These are phyloP conservation scores for Pseudogymnoascus pannorum DNA, from an alignment of 2,329 filamentous ascomycete genomes.

Conservation along the genomic window DNA sequence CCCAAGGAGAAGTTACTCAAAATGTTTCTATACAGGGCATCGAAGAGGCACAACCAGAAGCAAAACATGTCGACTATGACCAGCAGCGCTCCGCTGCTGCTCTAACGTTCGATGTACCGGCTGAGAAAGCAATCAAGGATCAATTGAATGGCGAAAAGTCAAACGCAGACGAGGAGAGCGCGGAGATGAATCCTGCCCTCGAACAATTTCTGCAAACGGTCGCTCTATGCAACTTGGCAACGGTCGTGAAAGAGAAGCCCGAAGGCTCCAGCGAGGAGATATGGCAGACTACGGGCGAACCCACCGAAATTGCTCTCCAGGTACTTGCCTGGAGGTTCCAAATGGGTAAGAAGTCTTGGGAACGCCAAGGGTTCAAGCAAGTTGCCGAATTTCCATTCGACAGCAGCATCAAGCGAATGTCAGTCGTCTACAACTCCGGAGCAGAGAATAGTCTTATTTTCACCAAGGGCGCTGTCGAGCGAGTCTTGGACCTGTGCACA, in stretches of 20 bases:
- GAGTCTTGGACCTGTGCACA: conserved; percentile 50
- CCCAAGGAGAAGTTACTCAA: conserved; percentile 39
- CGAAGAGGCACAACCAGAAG: conserved; percentile 28
- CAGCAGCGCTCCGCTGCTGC: conserved; percentile 52
- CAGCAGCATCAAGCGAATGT: conserved; percentile 59
- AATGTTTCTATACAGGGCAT: conserved; percentile 15
- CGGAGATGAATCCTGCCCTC: conserved; percentile 37
- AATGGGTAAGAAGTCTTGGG: conserved; percentile 37
- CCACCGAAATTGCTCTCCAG: conserved; percentile 60
- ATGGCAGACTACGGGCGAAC: conserved; percentile 55
- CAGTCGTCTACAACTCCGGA: conserved; percentile 45
- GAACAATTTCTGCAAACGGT: conserved; percentile 45
- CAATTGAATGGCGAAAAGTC: conserved; percentile 25
- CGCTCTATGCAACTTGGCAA: conserved; percentile 51
- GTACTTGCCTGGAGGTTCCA: conserved; percentile 57
- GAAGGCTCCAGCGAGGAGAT: conserved; percentile 32
- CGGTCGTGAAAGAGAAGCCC: conserved; percentile 34
- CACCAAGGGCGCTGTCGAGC: conserved; percentile 57
- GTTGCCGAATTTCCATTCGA: conserved; percentile 60
- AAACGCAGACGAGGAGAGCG: conserved; percentile 23
- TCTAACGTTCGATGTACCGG: conserved; percentile 56
- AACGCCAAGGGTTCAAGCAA: conserved; percentile 39
- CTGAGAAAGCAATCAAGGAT: conserved; percentile 32
- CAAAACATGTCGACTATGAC: conserved; percentile 48
- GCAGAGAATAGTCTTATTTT: conserved; percentile 36